These are phyloP conservation scores for Hymenochaete sp. DNA, from an alignment of 1,284 basidiomycete genomes.

Conservation along the genomic window DNA sequence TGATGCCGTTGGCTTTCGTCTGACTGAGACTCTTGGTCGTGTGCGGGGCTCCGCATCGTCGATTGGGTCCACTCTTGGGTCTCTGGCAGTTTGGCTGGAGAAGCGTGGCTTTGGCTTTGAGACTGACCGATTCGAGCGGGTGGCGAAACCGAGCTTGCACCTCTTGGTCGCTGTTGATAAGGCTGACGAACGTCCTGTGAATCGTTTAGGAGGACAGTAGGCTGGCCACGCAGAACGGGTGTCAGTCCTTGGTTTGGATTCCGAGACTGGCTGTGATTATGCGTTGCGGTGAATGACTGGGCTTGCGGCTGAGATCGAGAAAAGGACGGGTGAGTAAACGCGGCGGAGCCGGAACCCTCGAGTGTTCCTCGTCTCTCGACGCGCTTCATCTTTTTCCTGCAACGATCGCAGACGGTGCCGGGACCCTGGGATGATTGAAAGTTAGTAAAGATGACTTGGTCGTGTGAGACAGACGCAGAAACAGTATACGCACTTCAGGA, in stretches of 20 bases:
- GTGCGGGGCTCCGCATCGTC: no score
- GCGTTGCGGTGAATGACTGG: neutral
- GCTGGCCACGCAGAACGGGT: neutral
- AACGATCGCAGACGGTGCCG: slow-evolving; percentile 76
- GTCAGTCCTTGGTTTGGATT: neutral
- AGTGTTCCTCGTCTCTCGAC: slow-evolving; percentile 67
- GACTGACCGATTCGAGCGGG: neutral
- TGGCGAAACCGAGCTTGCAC: neutral
- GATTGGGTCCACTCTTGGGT: no score
- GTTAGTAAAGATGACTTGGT: no score
- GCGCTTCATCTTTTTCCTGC: slow-evolving; percentile 80
- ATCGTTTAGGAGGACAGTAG: neutral
- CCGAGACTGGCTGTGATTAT: neutral
- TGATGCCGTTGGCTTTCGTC: no score
- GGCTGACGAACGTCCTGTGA: slow-evolving; percentile 2
- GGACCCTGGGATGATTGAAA: no score
- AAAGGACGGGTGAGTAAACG: slow-evolving; percentile 25
- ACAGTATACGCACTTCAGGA: no score
- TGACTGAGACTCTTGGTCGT: no score
- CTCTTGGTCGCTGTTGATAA: neutral
- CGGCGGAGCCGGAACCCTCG: slow-evolving; percentile 25
- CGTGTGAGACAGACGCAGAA: no score
- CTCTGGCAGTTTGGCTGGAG: slow-evolving; percentile 3
- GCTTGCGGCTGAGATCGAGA: neutral
- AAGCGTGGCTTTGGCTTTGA: neutral